Percentiles rank a stretch among this genome's conserved stretches.
Evolutionary conservation across 1,284 basidiomycete genomes (phyloP).

Genomic region (Heterobasidion annosum): DNA sequence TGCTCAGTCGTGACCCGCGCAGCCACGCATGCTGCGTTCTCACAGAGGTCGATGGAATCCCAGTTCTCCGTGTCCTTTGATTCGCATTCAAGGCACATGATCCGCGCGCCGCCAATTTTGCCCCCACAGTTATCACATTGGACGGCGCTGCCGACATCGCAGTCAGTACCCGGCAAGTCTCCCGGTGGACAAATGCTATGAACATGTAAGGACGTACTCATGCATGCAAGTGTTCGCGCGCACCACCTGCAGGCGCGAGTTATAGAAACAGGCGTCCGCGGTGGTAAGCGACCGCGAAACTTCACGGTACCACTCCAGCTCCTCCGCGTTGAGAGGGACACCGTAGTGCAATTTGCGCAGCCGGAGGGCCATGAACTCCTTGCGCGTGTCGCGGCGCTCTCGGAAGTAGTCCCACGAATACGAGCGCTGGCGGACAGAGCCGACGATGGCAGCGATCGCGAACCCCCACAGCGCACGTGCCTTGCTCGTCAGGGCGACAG

Average conservation of each 20-base stretch:
- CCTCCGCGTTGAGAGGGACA: not conserved
- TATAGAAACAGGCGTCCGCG: constrained; percentile 5
- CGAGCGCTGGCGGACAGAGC: not conserved
- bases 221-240: not conserved
- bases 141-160: not conserved
- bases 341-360: not conserved
- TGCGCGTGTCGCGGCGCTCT: constrained; percentile 4
- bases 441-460: constrained; percentile 3
- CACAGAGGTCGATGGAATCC: constrained; percentile 7
- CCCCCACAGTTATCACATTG: constrained; percentile 6
- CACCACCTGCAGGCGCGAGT: not conserved
- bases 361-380: constrained; percentile 2
- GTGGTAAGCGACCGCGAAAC: not conserved
- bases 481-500: constrained; percentile 1
- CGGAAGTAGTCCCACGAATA: constrained; percentile 10
- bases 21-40: not conserved
- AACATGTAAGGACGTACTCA: not conserved
- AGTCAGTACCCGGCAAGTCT: not conserved
- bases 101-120: constrained; percentile 2
- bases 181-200: not conserved
- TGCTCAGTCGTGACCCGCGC: not conserved
- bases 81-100: constrained; percentile 10
- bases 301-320: not conserved
- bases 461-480: constrained; percentile 7
- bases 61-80: not conserved